Evolutionary conservation across 441 rosid genomes (phyloP).

Genomic region (Populus hybrid): DNA sequence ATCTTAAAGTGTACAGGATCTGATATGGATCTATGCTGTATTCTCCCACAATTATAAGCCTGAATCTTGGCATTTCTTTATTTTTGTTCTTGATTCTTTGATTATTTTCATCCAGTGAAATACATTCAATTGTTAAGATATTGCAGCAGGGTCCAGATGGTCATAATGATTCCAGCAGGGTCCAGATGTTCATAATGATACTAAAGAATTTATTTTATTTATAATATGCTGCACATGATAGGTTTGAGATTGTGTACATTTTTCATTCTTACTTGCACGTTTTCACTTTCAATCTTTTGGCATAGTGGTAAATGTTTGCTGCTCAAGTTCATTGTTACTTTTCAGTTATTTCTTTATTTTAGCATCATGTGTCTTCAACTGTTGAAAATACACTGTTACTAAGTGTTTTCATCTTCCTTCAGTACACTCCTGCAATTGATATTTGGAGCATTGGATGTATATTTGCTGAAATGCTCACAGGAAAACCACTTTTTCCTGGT

Average conservation of each 20-base stretch:
- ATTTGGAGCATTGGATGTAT: constrained; percentile 99
- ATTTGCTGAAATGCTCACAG: constrained; percentile 93
- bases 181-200: neutral
- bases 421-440: constrained; percentile 99
- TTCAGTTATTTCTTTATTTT: neutral
- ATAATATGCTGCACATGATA: neutral
- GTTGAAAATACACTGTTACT: neutral
- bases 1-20: neutral
- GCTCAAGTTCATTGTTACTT: neutral
- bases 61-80: neutral
- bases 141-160: neutral
- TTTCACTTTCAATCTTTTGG: neutral
- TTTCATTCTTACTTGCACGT: neutral
- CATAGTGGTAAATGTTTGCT: neutral
- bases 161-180: no score
- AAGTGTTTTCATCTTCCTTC: constrained; percentile 18
- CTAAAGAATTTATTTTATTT: neutral
- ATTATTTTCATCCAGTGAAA: neutral
- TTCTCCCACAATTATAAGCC: neutral
- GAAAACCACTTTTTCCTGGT: constrained; percentile 96
- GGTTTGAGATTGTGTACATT: neutral
- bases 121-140: neutral
- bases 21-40: neutral
- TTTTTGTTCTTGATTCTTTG: neutral
- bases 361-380: neutral